These are phyloP conservation scores for Metschnikowia drakensbergensis DNA, from an alignment of 805 yeast genomes.

Conservation along the genomic window DNA sequence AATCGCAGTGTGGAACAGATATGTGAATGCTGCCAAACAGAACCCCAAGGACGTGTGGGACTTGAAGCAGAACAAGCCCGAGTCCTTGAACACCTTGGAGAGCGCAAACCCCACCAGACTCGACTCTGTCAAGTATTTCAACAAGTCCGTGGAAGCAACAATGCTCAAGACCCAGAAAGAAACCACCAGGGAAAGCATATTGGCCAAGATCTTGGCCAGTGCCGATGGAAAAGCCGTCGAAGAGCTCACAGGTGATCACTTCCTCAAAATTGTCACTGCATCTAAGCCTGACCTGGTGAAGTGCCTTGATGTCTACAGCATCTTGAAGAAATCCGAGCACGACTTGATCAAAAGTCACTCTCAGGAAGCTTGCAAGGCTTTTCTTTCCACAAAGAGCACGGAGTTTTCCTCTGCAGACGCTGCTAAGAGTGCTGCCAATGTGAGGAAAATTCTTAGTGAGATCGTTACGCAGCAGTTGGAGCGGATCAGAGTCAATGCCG, in stretches of 20 bases:
- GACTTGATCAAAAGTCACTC: constrained; percentile 20
- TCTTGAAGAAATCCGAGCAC: constrained; percentile 27
- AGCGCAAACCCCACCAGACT: constrained; percentile 12
- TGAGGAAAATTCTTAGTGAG: constrained; percentile 36
- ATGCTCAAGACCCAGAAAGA: constrained; percentile 42
- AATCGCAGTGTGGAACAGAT: constrained; percentile 70
- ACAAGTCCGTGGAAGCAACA: constrained; percentile 36
- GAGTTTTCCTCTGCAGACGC: constrained; percentile 30
- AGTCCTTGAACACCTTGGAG: constrained; percentile 30
- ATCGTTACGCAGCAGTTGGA: constrained; percentile 33
- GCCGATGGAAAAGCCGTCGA: constrained; percentile 26
- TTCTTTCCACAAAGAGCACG: constrained; percentile 33
- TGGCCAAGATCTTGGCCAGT: constrained; percentile 39
- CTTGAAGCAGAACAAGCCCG: constrained; percentile 40
- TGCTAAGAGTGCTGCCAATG: constrained; percentile 29
- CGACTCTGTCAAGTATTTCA: constrained; percentile 25
- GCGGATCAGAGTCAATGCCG: constrained; percentile 27
- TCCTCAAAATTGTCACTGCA: constrained; percentile 15
- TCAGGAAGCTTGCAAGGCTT: constrained; percentile 21
- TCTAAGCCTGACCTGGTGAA: constrained; percentile 27
- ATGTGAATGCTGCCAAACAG: constrained; percentile 54
- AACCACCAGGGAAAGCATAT: constrained; percentile 45
- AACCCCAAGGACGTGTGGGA: constrained; percentile 59
- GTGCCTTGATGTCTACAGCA: constrained; percentile 33
- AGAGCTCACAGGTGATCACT: constrained; percentile 15